These are phyloP conservation scores for Radiomyces spectabilis DNA, from an alignment of 192 early-diverging fungal genomes.

Conservation along the genomic window DNA sequence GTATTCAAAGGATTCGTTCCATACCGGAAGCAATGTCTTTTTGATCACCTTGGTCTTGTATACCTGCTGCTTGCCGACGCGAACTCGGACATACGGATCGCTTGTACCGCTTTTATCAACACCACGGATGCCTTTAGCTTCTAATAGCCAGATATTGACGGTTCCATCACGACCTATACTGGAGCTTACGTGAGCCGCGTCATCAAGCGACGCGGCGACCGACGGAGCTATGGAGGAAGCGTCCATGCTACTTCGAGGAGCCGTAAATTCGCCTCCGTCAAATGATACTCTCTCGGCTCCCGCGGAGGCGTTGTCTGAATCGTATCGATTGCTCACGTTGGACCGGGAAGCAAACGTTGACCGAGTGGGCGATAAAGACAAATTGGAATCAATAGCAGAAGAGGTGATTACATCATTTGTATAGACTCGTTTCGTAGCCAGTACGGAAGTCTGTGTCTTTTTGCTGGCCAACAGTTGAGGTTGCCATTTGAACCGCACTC, in stretches of 20 bases:
- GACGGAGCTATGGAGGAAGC: background rate
- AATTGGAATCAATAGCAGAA: background rate
- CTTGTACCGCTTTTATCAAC: conserved; percentile 36
- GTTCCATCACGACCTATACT: conserved; percentile 9
- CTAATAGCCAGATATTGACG: conserved; percentile 31
- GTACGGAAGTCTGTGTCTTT: conserved; percentile 39
- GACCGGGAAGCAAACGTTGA: too few species aligned
- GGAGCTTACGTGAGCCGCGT: background rate
- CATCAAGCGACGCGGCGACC: background rate
- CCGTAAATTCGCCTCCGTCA: background rate
- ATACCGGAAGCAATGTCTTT: conserved; percentile 21
- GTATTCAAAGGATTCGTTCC: conserved; percentile 13
- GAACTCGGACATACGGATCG: conserved; percentile 17
- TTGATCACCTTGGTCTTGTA: conserved; percentile 19
- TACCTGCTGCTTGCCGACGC: conserved; percentile 1
- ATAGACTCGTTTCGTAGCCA: conserved; percentile 18
- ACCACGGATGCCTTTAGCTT: conserved; percentile 42
- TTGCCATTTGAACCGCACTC: conserved; percentile 46
- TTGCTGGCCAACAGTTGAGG: conserved; percentile 47
- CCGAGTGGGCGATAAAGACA: too few species aligned
- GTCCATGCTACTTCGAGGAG: background rate
- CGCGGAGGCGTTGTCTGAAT: background rate
- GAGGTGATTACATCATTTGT: background rate
- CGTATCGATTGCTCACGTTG: too few species aligned
- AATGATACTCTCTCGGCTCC: too few species aligned